phyloP scores from a whole-genome alignment of 2,329 filamentous ascomycete species.

The Tolypocladium inflatum region DNA sequence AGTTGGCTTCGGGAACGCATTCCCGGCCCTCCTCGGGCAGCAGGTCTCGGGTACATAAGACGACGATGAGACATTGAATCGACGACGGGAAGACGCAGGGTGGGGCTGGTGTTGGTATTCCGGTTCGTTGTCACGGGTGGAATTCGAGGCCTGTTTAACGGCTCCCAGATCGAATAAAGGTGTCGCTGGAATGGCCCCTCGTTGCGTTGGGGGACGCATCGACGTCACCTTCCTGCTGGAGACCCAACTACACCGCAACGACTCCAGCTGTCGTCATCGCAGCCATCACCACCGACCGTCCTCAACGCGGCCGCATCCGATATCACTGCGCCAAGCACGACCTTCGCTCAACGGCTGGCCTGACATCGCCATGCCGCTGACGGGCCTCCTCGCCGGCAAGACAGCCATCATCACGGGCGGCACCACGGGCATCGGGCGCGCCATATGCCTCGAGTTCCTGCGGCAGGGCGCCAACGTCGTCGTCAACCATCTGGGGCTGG shows the following conservation, averaged over 20 bases:
- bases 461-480: constrained; percentile 69
- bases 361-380: constrained; percentile 28
- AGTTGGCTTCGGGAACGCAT: background rate
- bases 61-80: background rate
- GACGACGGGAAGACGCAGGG: background rate
- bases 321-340: background rate
- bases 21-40: background rate
- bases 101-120: background rate
- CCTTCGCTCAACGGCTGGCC: background rate
- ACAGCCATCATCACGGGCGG: constrained; percentile 81
- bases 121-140: background rate
- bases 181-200: background rate
- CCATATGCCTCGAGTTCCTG: constrained; percentile 72
- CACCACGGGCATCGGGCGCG: constrained; percentile 77
- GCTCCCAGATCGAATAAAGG: background rate
- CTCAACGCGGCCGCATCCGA: background rate
- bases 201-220: background rate
- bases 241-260: background rate
- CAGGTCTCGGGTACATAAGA: background rate
- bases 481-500: constrained; percentile 66
- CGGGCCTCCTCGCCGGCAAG: constrained; percentile 58
- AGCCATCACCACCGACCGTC: background rate
- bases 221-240: background rate
- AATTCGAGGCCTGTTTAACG: background rate
- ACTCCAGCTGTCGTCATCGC: background rate